Base-by-base conservation (phyloP, 2,329 filamentous ascomycete species). In the Talaromyces sp. region DNA sequence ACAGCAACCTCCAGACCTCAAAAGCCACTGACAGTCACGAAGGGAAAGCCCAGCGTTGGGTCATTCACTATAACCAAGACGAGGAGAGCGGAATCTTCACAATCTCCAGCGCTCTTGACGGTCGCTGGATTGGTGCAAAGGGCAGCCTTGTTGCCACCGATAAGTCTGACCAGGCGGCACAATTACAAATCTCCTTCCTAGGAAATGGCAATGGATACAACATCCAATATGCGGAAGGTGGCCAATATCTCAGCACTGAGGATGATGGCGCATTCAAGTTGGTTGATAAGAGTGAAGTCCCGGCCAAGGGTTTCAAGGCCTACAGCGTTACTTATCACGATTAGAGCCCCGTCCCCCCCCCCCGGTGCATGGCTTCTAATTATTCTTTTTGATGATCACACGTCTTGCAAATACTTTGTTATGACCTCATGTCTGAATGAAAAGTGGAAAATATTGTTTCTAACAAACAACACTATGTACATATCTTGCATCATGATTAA, bases 11-110 rank as follows among this genome's bases (percentile, higher is more conserved):
- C 29, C 69, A 52, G 41, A 57, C 54, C 17, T 65, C 61, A 3
- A 54, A 55, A 27, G 69, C 71, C 1, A 69, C 65, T 1, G 32
- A 64, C 0, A 57, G 64, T 3, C 80, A 83, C 56, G 65, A 74
- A 3, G 61, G 64, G 27, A 70, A 72, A 17, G 54, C 64, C 2
- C 80, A 83, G 59, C 74, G 80, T 30, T 83, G 80, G 78, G 70
- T 82, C 1, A 66, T 80, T 1, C 78, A 82, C 55, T 73, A 77
- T 53, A 65, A 65, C 5, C 29, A 56, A 0, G 65, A 64, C 13
- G 63, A 63, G 36, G 68, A 70, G 33, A 70, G 67, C 27, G 63
- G 64, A 3, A 60, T 69, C 2, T 78, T 77, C 62, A 70, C 64
- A 2, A 66, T 78, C 36, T 74, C 70, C 24, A 77, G 72, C 54